phyloP scores from a whole-genome alignment of 192 early-diverging fungal species.

The Backusella australiensis region DNA sequence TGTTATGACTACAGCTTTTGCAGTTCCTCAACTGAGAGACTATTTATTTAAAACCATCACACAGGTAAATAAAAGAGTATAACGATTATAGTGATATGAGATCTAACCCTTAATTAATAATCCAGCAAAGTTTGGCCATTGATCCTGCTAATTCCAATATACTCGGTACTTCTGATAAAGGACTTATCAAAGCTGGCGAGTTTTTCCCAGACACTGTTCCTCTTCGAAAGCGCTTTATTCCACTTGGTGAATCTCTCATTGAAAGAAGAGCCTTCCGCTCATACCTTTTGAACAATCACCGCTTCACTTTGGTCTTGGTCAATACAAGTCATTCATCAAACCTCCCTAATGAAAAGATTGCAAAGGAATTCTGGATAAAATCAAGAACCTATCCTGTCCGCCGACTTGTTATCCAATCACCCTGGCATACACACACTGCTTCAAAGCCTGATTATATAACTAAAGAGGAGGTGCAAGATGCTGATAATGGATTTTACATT shows the following conservation, averaged over 20 bases:
- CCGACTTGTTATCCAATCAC: not conserved
- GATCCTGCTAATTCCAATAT: not conserved
- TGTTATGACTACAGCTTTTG: not conserved
- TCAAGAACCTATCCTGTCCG: not conserved
- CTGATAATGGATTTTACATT: not conserved
- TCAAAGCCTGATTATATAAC: not conserved
- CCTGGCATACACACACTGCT: slow-evolving; percentile 4
- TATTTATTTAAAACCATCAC: not conserved
- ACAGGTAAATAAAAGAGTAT: not conserved
- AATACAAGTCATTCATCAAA: not conserved
- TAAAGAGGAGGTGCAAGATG: not conserved
- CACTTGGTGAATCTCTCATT: not conserved
- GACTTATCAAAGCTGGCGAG: not conserved
- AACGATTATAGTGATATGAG: not conserved
- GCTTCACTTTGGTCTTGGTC: not conserved
- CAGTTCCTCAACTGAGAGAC: not conserved
- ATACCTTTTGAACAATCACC: not conserved
- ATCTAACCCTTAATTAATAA: not conserved
- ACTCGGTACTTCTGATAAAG: slow-evolving; percentile 2
- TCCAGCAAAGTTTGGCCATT: not conserved
- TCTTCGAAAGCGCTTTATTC: not conserved
- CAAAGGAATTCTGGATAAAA: not conserved
- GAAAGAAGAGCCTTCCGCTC: not conserved
- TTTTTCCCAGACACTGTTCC: not conserved
- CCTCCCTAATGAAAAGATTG: not conserved